Evolutionary conservation across 495 filamentous ascomycete genomes (phyloP).

Genomic region (Cairneyella variabilis): DNA sequence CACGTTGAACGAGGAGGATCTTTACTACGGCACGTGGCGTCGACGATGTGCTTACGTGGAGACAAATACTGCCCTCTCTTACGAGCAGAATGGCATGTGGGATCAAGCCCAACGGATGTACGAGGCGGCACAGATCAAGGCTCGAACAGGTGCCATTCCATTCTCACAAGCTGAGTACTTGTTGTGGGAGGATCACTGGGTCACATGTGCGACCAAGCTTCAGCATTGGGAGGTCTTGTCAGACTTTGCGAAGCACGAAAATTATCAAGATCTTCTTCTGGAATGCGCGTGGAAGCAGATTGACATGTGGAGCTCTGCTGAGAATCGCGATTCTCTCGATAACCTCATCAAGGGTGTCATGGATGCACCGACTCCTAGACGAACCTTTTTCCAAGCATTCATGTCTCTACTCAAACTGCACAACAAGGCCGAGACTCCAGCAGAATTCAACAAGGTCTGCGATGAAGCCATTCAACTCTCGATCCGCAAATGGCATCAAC

Average conservation of each 20-base stretch:
- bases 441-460: slow-evolving; percentile 82
- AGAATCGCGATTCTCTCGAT: slow-evolving; percentile 84
- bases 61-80: slow-evolving; percentile 93
- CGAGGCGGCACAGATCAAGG: slow-evolving; percentile 94
- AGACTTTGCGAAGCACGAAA: slow-evolving; percentile 99
- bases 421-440: slow-evolving; percentile 72
- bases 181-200: slow-evolving; percentile 99
- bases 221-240: slow-evolving; percentile 98
- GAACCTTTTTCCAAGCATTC: slow-evolving; percentile 96
- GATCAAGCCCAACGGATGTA: slow-evolving; percentile 96
- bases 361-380: slow-evolving; percentile 89
- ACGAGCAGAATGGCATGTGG: slow-evolving; percentile 99
- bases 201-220: slow-evolving; percentile 93
- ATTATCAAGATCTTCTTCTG: slow-evolving; percentile 93
- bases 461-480: slow-evolving; percentile 96
- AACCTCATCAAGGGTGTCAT: slow-evolving; percentile 91
- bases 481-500: slow-evolving; percentile 96
- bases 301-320: slow-evolving; percentile 83
- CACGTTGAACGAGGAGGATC: slow-evolving; percentile 84
- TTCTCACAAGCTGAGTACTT: slow-evolving; percentile 97
- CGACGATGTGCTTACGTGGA: slow-evolving; percentile 92
- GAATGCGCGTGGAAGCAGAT: slow-evolving; percentile 93
- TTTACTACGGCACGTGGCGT: slow-evolving; percentile 98
- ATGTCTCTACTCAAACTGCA: slow-evolving; percentile 93
- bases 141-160: slow-evolving; percentile 84